Conservation (phyloP, 225 moss, liverwort and hornwort species). For the Physcomitrellopsis africana region DNA sequence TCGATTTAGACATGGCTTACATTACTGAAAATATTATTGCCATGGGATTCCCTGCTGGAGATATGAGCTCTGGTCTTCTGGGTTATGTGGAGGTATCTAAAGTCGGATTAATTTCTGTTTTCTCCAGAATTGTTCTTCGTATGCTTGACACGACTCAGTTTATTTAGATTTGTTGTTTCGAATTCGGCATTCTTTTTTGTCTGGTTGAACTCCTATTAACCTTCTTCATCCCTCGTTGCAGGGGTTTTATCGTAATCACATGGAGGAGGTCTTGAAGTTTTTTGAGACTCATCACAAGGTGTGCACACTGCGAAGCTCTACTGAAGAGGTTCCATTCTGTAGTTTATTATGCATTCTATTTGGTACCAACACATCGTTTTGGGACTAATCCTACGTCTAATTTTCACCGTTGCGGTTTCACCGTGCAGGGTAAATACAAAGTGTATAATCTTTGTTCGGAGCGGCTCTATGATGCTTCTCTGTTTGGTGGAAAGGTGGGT, state of each 20-base stretch:
- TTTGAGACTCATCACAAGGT: slow-evolving; percentile 98
- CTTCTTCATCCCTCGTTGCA: slow-evolving; percentile 25
- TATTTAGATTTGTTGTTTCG: background rate
- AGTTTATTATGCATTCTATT: background rate
- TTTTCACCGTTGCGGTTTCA: slow-evolving; percentile 3
- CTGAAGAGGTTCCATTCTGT: background rate
- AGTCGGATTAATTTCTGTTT: background rate
- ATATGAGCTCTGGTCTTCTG: slow-evolving; percentile 96
- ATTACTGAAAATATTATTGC: slow-evolving; percentile 99
- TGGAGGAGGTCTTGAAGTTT: slow-evolving; percentile 99
- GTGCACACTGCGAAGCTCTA: slow-evolving; percentile 14
- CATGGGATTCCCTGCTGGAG: slow-evolving; percentile 99
- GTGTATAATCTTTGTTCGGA: slow-evolving; percentile 99
- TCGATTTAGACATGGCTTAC: slow-evolving; percentile 94
- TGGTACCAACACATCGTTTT: background rate
- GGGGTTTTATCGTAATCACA: slow-evolving; percentile 99
- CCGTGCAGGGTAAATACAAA: slow-evolving; percentile 90
- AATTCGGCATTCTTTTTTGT: background rate
- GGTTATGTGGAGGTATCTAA: slow-evolving; percentile 90
- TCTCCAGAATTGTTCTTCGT: background rate
- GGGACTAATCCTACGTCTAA: background rate
- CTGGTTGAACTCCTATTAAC: background rate
- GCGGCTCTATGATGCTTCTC: slow-evolving; percentile 93
- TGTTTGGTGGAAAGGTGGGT: slow-evolving; percentile 95
- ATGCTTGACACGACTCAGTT: background rate